Evolutionary conservation across 805 yeast species (phyloP), one percentile per base, ranked within the genome.

Genomic region (Yarrowia sp.): DNA sequence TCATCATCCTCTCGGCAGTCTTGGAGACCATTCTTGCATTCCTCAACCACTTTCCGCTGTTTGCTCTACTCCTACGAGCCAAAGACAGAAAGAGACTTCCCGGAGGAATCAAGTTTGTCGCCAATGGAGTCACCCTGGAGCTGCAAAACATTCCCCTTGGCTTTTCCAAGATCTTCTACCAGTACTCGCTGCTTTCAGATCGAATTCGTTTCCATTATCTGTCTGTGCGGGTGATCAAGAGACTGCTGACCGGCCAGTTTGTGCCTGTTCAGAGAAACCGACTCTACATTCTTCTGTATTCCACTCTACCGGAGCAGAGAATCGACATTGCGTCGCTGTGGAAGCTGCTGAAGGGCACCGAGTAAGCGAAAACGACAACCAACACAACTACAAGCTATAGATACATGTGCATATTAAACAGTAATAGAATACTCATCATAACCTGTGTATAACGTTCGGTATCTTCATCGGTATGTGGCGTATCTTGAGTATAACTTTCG

Each of bases 31-130:
- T 78, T 0, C 78, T 90, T 65, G 83, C 92, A 6, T 71, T 83
- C 31, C 71, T 91, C 62, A 93, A 92, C 70, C 92, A 92, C 70
- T 83, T 87, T 70, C 99, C 99, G 1, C 70, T 93, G 10, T 93
- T 94, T 73, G 92, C 90, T 1, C 69, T 93, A 2, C 76, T 96
- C 58, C 75, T 94, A 47, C 83, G 94, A 67, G 47, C 90, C 49
- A 94, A 93, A 71, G 93, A 92, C 70, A 84, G 90, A 8, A 84
- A 81, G 60, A 77, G 89, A 61, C 71, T 85, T 9, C 89, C 88
- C 0, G 85, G 86, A 8, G 88, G 88, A 0, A 71, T 85, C n/a
- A 67, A 67, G 13, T 69, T 67, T 33, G 47, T 24, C 4, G 31
- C 25, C 22, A 25, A 24, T 19, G 59, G 44, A 6, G 22, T 22